Evolutionary conservation across 2,329 filamentous ascomycete genomes (phyloP).

Genomic region (Emydomyces testavorans): DNA sequence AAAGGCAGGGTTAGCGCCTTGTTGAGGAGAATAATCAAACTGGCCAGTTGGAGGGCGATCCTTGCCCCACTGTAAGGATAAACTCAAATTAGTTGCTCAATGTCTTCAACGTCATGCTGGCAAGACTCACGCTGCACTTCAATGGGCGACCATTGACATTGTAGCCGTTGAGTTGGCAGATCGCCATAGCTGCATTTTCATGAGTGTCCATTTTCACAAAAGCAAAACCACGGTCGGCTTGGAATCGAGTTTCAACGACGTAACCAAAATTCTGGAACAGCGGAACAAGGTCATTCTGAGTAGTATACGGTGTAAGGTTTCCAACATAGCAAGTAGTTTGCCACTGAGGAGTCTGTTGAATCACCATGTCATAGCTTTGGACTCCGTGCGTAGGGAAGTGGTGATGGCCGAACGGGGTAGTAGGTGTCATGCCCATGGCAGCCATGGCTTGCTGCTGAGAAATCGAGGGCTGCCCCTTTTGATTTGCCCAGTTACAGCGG

Average conservation of each 20-base stretch:
- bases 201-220: constrained; percentile 99
- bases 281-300: constrained; percentile 90
- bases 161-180: constrained; percentile 95
- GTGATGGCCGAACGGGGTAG: constrained; percentile 85
- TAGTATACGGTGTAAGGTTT: constrained; percentile 94
- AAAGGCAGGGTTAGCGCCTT: constrained; percentile 55
- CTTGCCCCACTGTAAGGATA: constrained; percentile 74
- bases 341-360: constrained; percentile 90
- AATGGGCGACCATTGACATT: constrained; percentile 93
- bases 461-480: constrained; percentile 98
- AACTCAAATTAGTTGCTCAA: constrained; percentile 16
- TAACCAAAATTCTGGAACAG: constrained; percentile 98
- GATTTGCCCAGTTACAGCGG: constrained; percentile 99
- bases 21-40: constrained; percentile 74
- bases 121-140: constrained; percentile 89
- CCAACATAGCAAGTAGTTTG: constrained; percentile 98
- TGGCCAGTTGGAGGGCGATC: constrained; percentile 81
- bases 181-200: constrained; percentile 95
- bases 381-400: constrained; percentile 96
- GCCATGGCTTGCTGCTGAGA: constrained; percentile 95
- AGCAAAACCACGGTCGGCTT: constrained; percentile 92
- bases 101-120: background rate
- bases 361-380: constrained; percentile 95
- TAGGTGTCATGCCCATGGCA: constrained; percentile 95
- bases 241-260: constrained; percentile 93